phyloP scores from a whole-genome alignment of 2,329 filamentous ascomycete genomes.

The Aspergillus spinulosporus region DNA sequence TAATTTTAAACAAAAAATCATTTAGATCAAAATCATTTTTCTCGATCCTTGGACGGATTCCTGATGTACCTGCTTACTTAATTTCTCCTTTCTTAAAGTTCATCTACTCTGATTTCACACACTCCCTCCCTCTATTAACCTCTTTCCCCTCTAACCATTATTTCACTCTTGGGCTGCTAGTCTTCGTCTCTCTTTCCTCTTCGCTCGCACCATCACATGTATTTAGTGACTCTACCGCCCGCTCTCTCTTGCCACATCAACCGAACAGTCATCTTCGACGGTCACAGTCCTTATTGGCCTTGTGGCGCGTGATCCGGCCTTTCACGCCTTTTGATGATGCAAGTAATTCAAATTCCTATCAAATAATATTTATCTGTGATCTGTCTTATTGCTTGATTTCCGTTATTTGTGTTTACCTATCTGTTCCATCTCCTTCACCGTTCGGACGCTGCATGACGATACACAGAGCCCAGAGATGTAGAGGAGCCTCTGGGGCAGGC shows the following conservation, averaged over 20 bases:
- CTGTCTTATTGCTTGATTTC: slow-evolving; percentile 1
- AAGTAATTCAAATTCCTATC: slow-evolving; percentile 1
- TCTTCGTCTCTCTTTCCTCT: background rate
- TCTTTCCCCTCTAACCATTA: background rate
- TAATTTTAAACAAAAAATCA: slow-evolving; percentile 24
- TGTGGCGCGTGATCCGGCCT: slow-evolving; percentile 18
- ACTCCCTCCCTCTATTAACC: background rate
- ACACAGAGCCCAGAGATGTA: slow-evolving; percentile 27
- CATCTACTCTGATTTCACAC: background rate
- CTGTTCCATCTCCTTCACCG: slow-evolving; percentile 6
- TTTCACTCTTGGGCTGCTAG: background rate
- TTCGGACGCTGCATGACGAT: slow-evolving; percentile 26
- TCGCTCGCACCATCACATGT: background rate
- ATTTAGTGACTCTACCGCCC: slow-evolving; percentile 8
- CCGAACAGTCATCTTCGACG: slow-evolving; percentile 16
- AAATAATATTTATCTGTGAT: background rate
- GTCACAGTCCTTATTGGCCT: slow-evolving; percentile 21
- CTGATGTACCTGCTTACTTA: slow-evolving; percentile 11
- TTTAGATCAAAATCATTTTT: slow-evolving; percentile 5
- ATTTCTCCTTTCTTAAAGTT: slow-evolving; percentile 6
- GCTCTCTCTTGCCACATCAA: slow-evolving; percentile 20
- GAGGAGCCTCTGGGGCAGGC: slow-evolving; percentile 14
- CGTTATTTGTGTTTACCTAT: slow-evolving; percentile 1
- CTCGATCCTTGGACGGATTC: slow-evolving; percentile 10
- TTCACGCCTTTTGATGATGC: slow-evolving; percentile 19